Evolutionary conservation across 2,329 filamentous ascomycete genomes (phyloP).

Genomic region (Alternaria gaisen): DNA sequence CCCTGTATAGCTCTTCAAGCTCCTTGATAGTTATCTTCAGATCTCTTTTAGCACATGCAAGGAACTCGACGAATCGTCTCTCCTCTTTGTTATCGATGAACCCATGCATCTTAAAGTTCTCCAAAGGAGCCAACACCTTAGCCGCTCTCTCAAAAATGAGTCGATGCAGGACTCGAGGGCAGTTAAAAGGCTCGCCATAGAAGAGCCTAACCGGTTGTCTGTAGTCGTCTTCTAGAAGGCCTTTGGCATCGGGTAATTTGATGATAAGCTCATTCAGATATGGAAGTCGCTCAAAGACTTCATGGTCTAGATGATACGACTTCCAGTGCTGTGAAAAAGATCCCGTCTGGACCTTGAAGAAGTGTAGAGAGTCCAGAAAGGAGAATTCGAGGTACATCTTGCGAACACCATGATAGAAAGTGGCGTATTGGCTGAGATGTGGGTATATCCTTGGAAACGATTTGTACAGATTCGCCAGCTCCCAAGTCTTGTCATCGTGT

Average conservation of each 20-base stretch:
- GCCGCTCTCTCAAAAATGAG: constrained; percentile 39
- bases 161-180: constrained; percentile 33
- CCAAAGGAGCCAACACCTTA: constrained; percentile 19
- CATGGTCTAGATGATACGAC: constrained; percentile 11
- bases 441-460: constrained; percentile 32
- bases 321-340: constrained; percentile 19
- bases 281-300: constrained; percentile 34
- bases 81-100: constrained; percentile 37
- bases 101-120: constrained; percentile 15
- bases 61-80: constrained; percentile 13
- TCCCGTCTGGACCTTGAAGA: constrained; percentile 36
- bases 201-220: constrained; percentile 26
- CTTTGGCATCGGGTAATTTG: constrained; percentile 22
- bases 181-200: constrained; percentile 24
- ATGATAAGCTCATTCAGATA: constrained; percentile 32
- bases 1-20: constrained; percentile 24
- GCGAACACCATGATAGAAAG: constrained; percentile 36
- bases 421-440: constrained; percentile 33
- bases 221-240: constrained; percentile 13
- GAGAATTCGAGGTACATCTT: constrained; percentile 31
- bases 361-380: constrained; percentile 32
- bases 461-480: constrained; percentile 24
- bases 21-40: constrained; percentile 23
- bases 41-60: background rate
- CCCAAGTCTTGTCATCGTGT: background rate